Evolutionary conservation across 1,284 basidiomycete species (phyloP), one percentile per base, ranked within the genome.

Genomic region (Trametes pubescens): DNA sequence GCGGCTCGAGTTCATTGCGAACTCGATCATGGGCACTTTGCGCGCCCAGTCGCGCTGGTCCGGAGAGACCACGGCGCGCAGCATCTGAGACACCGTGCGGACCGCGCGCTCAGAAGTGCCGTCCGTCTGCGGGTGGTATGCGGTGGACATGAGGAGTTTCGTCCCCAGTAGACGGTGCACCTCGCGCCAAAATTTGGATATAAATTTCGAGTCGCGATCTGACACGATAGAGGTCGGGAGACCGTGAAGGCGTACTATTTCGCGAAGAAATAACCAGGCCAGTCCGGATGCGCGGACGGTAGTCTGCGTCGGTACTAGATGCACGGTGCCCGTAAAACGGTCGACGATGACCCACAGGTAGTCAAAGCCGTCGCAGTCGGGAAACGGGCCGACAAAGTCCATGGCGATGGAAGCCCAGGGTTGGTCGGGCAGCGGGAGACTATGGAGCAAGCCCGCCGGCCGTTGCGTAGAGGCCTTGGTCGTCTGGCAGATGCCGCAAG

Each of bases 111-210:
- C 76, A 0, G 71, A 71, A 0, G 60, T 61, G 0, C 77, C 72
- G 59, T 77, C 76, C 1, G 73, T 80, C 53, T 80, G 74, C 0
- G 77, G 78, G 51, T 81, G 78, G 55, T 74, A 80, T 0, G 67
- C 47, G 0, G 72, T 73, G 0, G 76, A 73, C 69, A 78, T 71
- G 32, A 69, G 69, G 22, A 75, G 65, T 34, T 70, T 72, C 0
- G 70, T 68, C 0, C 76, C 75, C 14, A 75, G 37, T 10, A 77
- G 22, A 0, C 69, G 59, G 43, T 75, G 72, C 2, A 74, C 26
- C 60, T 74, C 71, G 0, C 52, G 21, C 75, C 75, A 76, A 61
- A 75, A 76, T 14, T 47, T 49, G 0, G 71, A 67, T 2, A 68
- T 75, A 56, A 77, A 77, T 49, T 73, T 72, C 0, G 68, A 32